Evolutionary conservation across 2,329 filamentous ascomycete genomes (phyloP), one percentile per base, ranked within the genome.

Genomic region (Ceratocystis huliohia): DNA sequence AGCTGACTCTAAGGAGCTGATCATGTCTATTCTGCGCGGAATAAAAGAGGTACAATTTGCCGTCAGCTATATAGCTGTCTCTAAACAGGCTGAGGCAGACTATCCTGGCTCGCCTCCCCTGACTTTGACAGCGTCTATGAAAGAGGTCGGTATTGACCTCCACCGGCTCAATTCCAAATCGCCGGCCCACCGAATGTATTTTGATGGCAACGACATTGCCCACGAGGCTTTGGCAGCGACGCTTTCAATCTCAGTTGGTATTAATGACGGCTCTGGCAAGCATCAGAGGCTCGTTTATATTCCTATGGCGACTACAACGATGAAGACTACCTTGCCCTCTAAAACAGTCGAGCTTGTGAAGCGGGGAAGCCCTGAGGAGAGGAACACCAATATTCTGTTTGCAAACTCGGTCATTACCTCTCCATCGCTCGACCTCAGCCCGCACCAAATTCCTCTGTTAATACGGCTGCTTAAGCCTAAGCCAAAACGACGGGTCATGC

Each of bases 11-110:
- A 93, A 92, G 72, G 91, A 96, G 69, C 94, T 99, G 73, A 82
- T 92, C 66, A 89, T 88, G 74, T 96, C 94, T 0, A 87, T 96
- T 53, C 79, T 99, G 63, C 85, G 90, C 57, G 94, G 94, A 64
- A 91, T 99, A 70, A 95, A 96, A 74, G 94, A 99, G 74, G 88
- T 99, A 13, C 94, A 99, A 74, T 90, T 99, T 72, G 93, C 92
- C 0, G 84, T 97, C 73, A 93, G 93, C 75, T 94, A 93, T 74
- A 83, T 96, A 70, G 90, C 91, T 20, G 77, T 99, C 68, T 92
- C 90, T 25, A 94, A 91, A 74, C 87, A 86, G 71, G 82, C 96
- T 13, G 81, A 87, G 48, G 81, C 85, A 1, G 80, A 89, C 67
- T 84, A 86, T 69, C 81, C 87, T 2, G 81, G 81, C 2, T 84